Conservation (phyloP, 768 basidiomycete genomes). For the Boletus bicolor region DNA sequence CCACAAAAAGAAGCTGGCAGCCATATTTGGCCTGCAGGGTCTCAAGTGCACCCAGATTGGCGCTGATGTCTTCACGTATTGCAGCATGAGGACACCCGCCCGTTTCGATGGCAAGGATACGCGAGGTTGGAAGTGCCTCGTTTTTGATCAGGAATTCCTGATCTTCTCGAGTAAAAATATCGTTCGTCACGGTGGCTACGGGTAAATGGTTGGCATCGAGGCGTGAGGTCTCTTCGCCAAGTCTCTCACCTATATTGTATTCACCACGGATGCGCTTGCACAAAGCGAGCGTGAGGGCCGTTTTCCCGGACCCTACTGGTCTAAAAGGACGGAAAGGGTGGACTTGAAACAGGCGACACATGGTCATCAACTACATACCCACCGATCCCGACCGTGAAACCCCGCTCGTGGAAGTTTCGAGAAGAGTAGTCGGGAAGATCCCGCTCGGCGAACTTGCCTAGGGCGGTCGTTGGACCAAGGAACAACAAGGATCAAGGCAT, state of each 20-base stretch:
- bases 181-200: conserved; percentile 94
- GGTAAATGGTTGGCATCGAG: conserved; percentile 9
- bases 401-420: conserved; percentile 87
- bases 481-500: conserved; percentile 13
- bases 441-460: conserved; percentile 89
- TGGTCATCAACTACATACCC: conserved; percentile 54
- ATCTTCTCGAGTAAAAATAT: conserved; percentile 98
- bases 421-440: conserved; percentile 86
- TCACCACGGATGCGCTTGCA: conserved; percentile 77
- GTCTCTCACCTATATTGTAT: conserved; percentile 81
- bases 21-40: conserved; percentile 87
- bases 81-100: conserved; percentile 98
- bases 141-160: conserved; percentile 96
- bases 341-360: not conserved
- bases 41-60: conserved; percentile 95
- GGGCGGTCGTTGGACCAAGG: not conserved
- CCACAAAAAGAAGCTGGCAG: conserved; percentile 90
- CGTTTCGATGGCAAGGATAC: conserved; percentile 96
- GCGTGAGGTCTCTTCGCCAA: not conserved
- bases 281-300: conserved; percentile 86
- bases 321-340: conserved; percentile 38
- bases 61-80: conserved; percentile 96
- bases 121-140: conserved; percentile 76
- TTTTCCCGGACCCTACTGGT: conserved; percentile 98
- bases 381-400: conserved; percentile 97